Evolutionary conservation across 306 rosid species (phyloP).

Genomic region (Cicer yamashitae): DNA sequence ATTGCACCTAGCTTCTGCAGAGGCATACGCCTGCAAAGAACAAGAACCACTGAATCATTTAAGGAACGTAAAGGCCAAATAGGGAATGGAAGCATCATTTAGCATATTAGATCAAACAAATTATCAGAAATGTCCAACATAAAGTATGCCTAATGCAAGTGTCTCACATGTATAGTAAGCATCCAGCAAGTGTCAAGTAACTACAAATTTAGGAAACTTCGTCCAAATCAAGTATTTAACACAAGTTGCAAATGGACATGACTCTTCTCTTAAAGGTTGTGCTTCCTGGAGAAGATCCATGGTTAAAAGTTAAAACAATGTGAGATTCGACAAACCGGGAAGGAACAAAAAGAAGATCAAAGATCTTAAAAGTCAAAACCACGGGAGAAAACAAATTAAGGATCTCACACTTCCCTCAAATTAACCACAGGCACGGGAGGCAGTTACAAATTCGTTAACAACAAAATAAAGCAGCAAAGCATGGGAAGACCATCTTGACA

Average conservation of each 20-base stretch:
- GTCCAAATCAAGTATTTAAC: not conserved
- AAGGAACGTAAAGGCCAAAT: slow-evolving; percentile 37
- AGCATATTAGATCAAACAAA: not conserved
- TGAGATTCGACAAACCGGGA: not conserved
- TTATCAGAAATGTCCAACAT: not conserved
- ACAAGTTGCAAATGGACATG: slow-evolving; percentile 14
- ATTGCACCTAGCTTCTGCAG: slow-evolving; percentile 85
- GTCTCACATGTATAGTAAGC: not conserved
- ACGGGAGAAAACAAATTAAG: not conserved
- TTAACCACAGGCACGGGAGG: not conserved
- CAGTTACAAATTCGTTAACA: not conserved
- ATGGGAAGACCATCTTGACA: not conserved
- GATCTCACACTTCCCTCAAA: not conserved
- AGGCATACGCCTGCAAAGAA: slow-evolving; percentile 87
- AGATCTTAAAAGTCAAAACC: not conserved
- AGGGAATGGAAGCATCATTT: slow-evolving; percentile 9
- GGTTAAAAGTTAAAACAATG: not conserved
- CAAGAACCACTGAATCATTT: slow-evolving; percentile 36
- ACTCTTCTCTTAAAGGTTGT: not conserved
- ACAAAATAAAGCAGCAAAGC: not conserved
- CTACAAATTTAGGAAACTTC: not conserved
- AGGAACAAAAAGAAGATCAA: not conserved
- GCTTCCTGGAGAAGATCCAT: not conserved
- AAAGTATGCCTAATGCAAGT: not conserved
- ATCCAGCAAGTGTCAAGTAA: not conserved